These are phyloP conservation scores for Cyclaneusma minus DNA, from an alignment of 2,329 filamentous ascomycete species.

Conservation along the genomic window DNA sequence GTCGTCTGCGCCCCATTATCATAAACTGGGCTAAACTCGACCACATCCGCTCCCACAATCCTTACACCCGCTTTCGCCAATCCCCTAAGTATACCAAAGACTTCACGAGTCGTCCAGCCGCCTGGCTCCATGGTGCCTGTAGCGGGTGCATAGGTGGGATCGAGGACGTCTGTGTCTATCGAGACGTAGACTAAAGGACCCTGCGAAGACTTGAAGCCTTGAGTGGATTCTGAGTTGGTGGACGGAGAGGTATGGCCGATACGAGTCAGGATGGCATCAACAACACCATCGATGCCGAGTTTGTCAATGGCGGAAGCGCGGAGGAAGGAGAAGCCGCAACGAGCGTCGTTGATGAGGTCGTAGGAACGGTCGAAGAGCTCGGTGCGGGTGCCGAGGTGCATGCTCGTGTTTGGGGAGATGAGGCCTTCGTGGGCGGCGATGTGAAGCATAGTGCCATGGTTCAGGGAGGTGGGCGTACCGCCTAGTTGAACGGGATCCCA, in stretches of 20 bases:
- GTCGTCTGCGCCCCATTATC: constrained; percentile 18
- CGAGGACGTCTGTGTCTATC: constrained; percentile 17
- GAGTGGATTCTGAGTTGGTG: too few species aligned
- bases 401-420: constrained; percentile 15
- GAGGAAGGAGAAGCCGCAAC: constrained; percentile 15
- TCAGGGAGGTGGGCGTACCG: constrained; percentile 14
- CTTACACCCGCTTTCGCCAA: constrained; percentile 15
- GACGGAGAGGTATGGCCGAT: too few species aligned
- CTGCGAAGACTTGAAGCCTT: too few species aligned
- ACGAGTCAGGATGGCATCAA: too few species aligned
- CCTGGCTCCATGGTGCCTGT: constrained; percentile 18
- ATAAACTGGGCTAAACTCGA: constrained; percentile 17
- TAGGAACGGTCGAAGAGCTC: constrained; percentile 12
- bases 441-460: constrained; percentile 18
- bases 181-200: too few species aligned
- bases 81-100: constrained; percentile 15
- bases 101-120: constrained; percentile 19
- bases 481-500: constrained; percentile 17
- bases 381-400: constrained; percentile 16
- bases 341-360: constrained; percentile 16
- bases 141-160: constrained; percentile 17
- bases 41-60: constrained; percentile 17
- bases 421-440: constrained; percentile 19
- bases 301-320: constrained; percentile 14
- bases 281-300: constrained; percentile 12